Evolutionary conservation across 441 rosid species (phyloP), one percentile per base, ranked within the genome.

Genomic region (Croton setiger): DNA sequence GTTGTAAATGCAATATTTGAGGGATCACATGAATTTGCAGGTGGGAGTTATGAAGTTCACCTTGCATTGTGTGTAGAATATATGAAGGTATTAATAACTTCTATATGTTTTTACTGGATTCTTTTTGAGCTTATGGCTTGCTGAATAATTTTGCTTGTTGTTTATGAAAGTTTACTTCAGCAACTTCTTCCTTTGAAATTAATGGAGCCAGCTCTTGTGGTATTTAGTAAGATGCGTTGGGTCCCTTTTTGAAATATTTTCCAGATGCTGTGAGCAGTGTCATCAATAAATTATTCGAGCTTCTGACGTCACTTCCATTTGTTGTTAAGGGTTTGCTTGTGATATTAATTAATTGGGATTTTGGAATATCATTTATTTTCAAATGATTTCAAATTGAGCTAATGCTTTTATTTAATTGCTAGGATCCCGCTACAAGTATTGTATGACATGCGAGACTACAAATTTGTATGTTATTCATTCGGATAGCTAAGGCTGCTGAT

Each of bases 401-500:
- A n/a, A n/a, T n/a, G n/a, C n/a, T n/a, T n/a, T n/a, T n/a, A n/a
- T n/a, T n/a, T n/a, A n/a, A n/a, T n/a, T n/a, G n/a, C n/a, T n/a
- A n/a, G n/a, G n/a, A n/a, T n/a, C n/a, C n/a, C n/a, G n/a, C n/a
- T n/a, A n/a, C n/a, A n/a, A n/a, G n/a, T n/a, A n/a, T n/a, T n/a
- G n/a, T n/a, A 14, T 78, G 99, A 27, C 77, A 85, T 88, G 97
- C 97, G 68, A 88, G 99, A 80, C 83, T 95, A 78, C 95, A 92
- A 78, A 90, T 92, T 75, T 92, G 98, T 75, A 84, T 88, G 12
- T 89, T 98, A 62, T 95, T 95, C 82, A 87, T 95, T 76, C 89
- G 95, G 47, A 88, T 92, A 64, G 97, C 99, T 64, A 95, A 95
- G 82, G 77, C 97, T 57, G 90, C 97, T 75, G 98, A 90, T 59